These are phyloP conservation scores for Acanthamoeba lugdunensis DNA, from an alignment of 208 protist species.

Conservation along the genomic window DNA sequence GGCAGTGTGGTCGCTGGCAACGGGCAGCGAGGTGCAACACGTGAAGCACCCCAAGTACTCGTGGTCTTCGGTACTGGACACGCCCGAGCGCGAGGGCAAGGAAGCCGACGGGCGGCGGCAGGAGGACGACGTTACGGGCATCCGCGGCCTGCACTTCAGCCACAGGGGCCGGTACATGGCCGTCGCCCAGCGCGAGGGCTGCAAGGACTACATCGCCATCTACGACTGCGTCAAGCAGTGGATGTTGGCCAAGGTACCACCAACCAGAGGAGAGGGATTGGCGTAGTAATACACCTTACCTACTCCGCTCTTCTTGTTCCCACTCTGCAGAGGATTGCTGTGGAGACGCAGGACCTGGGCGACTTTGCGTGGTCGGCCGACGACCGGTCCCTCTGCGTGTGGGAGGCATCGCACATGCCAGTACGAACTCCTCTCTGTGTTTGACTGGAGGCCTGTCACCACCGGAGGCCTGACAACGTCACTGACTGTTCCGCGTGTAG, in stretches of 20 bases:
- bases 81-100: slow-evolving; percentile 8
- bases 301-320: background rate
- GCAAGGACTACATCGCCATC: slow-evolving; percentile 62
- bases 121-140: background rate
- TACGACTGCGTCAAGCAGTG: slow-evolving; percentile 34
- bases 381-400: slow-evolving; percentile 39
- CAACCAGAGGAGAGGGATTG: background rate
- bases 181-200: slow-evolving; percentile 30
- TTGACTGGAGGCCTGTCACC: too few relatives aligned
- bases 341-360: slow-evolving; percentile 26
- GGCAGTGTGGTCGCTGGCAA: slow-evolving; percentile 16
- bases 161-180: slow-evolving; percentile 31
- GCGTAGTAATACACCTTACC: background rate
- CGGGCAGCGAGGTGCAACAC: background rate
- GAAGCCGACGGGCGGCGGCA: background rate
- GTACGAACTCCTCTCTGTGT: background rate
- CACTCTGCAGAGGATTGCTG: background rate
- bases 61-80: background rate
- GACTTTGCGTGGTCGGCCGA: slow-evolving; percentile 51
- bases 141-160: slow-evolving; percentile 41
- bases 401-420: slow-evolving; percentile 10
- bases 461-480: too few relatives aligned
- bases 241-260: slow-evolving; percentile 5
- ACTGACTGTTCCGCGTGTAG: background rate
- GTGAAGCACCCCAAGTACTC: slow-evolving; percentile 22